A percentile compares a stretch with the other conserved stretches of the same genome.
Conservation (phyloP, 1,284 basidiomycete species). For the Inonotus obliquus region DNA sequence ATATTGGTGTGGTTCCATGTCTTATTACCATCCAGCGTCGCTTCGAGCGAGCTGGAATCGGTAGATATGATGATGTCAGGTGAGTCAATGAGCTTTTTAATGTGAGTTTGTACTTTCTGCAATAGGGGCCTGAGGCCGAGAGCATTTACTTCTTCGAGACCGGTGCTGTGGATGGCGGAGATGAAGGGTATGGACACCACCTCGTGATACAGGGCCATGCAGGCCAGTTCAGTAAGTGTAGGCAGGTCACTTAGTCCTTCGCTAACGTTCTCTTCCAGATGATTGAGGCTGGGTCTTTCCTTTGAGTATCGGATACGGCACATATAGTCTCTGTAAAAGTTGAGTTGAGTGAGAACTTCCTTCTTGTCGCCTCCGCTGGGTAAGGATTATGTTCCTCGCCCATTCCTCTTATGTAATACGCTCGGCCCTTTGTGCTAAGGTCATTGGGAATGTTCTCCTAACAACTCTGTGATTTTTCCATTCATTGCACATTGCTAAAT, state of each 20-base stretch:
- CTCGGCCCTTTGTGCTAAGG: too few relatives aligned
- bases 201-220: constrained; percentile 30
- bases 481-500: constrained; percentile 22
- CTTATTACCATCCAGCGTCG: constrained; percentile 11
- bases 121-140: constrained; percentile 28
- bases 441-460: too few relatives aligned
- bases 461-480: too few relatives aligned
- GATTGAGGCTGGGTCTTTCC: constrained; percentile 20
- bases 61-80: constrained; percentile 23
- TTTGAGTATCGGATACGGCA: constrained; percentile 27
- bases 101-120: constrained; percentile 21
- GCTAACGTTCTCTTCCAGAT: constrained; percentile 30
- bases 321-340: constrained; percentile 25
- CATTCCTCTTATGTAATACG: too few relatives aligned
- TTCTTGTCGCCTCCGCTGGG: too few relatives aligned
- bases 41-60: not conserved
- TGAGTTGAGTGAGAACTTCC: constrained; percentile 24
- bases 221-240: constrained; percentile 33
- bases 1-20: not conserved
- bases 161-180: constrained; percentile 21
- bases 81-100: constrained; percentile 21
- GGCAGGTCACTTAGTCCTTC: constrained; percentile 26
- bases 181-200: constrained; percentile 30
- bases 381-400: too few relatives aligned
- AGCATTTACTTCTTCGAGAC: constrained; percentile 18